A percentile compares a stretch with the other conserved stretches of the same genome.
These are phyloP conservation scores for Ogataea salicorniae DNA, from an alignment of 805 yeast species.

Conservation along the genomic window DNA sequence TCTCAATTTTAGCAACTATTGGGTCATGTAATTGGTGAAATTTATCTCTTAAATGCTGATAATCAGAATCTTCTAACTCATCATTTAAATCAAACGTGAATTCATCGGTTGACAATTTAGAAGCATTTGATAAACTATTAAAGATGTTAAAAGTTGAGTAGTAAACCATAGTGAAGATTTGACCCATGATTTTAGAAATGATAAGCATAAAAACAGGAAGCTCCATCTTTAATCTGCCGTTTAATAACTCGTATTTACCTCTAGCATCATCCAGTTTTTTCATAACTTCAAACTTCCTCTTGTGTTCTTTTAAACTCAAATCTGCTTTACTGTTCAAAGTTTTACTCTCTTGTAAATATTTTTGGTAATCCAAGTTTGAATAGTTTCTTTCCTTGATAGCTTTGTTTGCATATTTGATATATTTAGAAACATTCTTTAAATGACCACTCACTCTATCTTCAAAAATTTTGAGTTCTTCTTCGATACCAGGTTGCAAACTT, in stretches of 20 bases:
- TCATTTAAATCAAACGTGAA: slow-evolving; percentile 8
- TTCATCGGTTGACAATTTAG: slow-evolving; percentile 5
- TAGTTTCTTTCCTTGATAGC: slow-evolving; percentile 22
- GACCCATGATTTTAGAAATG: slow-evolving; percentile 28
- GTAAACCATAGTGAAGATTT: slow-evolving; percentile 31
- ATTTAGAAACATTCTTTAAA: slow-evolving; percentile 8
- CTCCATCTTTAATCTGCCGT: slow-evolving; percentile 39
- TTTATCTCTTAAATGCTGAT: slow-evolving; percentile 2
- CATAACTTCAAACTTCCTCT: slow-evolving; percentile 28
- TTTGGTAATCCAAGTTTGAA: slow-evolving; percentile 19
- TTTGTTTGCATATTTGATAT: slow-evolving; percentile 17
- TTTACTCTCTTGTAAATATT: slow-evolving; percentile 14
- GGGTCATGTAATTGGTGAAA: slow-evolving; percentile 7
- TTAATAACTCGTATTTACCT: slow-evolving; percentile 34
- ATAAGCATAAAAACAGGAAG: slow-evolving; percentile 40
- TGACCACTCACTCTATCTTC: slow-evolving; percentile 14
- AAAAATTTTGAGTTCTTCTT: slow-evolving; percentile 13
- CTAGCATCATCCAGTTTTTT: slow-evolving; percentile 27
- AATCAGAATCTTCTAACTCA: slow-evolving; percentile 4
- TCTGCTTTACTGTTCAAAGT: slow-evolving; percentile 19
- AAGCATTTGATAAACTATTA: slow-evolving; percentile 10
- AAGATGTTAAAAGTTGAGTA: slow-evolving; percentile 35
- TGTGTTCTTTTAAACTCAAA: slow-evolving; percentile 36
- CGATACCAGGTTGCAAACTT: slow-evolving; percentile 11
- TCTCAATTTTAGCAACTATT: slow-evolving; percentile 4